Conservation (phyloP, 225 moss, liverwort and hornwort genomes). For the Pleurozium schreberi region DNA sequence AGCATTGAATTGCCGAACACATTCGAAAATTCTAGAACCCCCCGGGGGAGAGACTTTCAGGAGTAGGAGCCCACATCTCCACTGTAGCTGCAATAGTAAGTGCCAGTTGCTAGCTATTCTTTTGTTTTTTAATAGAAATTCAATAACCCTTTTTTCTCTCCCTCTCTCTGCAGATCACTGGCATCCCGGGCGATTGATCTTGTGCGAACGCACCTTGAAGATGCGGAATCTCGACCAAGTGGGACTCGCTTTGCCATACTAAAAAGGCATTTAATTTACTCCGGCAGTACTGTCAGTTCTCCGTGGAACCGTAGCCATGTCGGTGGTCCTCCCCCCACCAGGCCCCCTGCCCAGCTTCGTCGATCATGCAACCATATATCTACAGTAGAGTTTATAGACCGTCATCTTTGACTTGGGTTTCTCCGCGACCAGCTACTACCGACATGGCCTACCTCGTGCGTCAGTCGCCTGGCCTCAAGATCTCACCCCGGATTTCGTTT, state of each 20-base stretch:
- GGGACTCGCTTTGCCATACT: not conserved
- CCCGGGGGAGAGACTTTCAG: not conserved
- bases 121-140: too few species aligned
- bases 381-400: too few species aligned
- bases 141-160: not conserved
- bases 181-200: not conserved
- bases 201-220: not conserved
- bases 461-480: not conserved
- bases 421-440: not conserved
- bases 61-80: not conserved
- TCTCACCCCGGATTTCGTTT: not conserved
- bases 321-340: not conserved
- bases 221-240: slow-evolving; percentile 13
- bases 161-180: not conserved
- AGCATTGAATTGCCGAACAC: not conserved
- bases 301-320: not conserved
- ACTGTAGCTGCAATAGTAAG: not conserved
- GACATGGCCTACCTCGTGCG: slow-evolving; percentile 2
- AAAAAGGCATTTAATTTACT: not conserved
- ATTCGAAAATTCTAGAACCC: not conserved
- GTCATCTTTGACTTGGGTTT: slow-evolving; percentile 2
- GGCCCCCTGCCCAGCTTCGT: not conserved
- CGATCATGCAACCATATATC: not conserved
- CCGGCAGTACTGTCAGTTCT: not conserved
- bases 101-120: not conserved